phyloP scores from a whole-genome alignment of 2,329 filamentous ascomycete genomes.

The Alternaria brassicicola region DNA sequence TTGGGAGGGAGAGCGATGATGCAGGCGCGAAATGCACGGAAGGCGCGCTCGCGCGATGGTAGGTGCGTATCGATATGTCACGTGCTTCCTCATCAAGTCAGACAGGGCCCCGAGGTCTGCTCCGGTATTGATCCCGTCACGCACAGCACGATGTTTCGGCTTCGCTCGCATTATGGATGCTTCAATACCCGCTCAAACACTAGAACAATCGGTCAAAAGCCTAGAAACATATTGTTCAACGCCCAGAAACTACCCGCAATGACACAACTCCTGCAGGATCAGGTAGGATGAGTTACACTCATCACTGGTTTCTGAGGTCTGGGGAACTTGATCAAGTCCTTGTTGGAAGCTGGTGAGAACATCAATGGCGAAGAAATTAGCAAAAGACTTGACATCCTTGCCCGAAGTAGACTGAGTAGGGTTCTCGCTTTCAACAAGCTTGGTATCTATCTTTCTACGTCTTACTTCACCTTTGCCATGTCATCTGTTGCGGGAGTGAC shows the following conservation, averaged over 20 bases:
- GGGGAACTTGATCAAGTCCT: background rate
- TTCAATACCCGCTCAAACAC: background rate
- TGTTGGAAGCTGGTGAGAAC: background rate
- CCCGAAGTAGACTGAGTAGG: background rate
- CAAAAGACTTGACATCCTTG: background rate
- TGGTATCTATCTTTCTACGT: background rate
- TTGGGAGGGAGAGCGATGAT: slow-evolving; percentile 13
- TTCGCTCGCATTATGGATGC: background rate
- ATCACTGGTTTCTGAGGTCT: background rate
- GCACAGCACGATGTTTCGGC: background rate
- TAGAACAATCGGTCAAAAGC: background rate
- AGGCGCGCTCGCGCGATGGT: slow-evolving; percentile 18
- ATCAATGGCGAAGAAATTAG: background rate
- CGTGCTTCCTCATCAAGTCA: background rate
- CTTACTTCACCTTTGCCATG: background rate
- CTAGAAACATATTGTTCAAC: background rate
- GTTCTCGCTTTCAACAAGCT: no score
- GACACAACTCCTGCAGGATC: background rate
- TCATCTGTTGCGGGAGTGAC: no score
- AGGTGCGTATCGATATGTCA: slow-evolving; percentile 19
- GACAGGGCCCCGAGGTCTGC: background rate
- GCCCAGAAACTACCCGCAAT: background rate
- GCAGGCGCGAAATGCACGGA: slow-evolving; percentile 2
- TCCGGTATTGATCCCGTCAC: background rate
- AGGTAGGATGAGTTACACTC: no score